Percentiles rank a stretch among this genome's conserved stretches.
phyloP scores from a whole-genome alignment of 108 stramenopile species.

The Stephanodiscus minutulus region DNA sequence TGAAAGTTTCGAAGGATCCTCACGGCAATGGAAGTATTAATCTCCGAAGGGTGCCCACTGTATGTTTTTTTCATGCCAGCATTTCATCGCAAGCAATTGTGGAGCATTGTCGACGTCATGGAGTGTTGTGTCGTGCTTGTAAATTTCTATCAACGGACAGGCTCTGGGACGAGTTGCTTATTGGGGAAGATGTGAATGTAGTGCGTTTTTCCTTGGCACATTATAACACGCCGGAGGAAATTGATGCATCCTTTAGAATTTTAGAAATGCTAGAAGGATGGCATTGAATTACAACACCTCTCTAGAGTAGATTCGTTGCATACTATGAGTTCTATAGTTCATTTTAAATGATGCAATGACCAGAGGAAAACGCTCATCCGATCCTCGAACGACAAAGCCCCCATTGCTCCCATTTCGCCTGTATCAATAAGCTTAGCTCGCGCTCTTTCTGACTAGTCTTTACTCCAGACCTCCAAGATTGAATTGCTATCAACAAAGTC shows the following conservation, averaged over 20 bases:
- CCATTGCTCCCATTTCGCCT: slow-evolving; percentile 17
- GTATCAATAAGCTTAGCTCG: slow-evolving; percentile 17
- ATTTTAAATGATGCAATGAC: too few relatives aligned
- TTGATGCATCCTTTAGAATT: slow-evolving; percentile 49
- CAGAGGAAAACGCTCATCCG: too few relatives aligned
- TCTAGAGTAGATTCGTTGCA: too few relatives aligned
- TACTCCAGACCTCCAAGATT: slow-evolving; percentile 25
- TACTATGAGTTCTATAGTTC: too few relatives aligned
- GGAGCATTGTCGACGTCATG: slow-evolving; percentile 45
- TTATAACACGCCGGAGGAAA: slow-evolving; percentile 72
- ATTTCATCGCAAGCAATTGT: slow-evolving; percentile 57
- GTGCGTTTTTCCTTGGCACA: slow-evolving; percentile 82
- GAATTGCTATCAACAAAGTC: slow-evolving; percentile 7
- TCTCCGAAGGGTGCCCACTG: slow-evolving; percentile 57
- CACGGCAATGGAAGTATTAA: slow-evolving; percentile 7
- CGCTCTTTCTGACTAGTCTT: slow-evolving; percentile 15
- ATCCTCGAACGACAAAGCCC: background rate
- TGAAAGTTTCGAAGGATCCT: slow-evolving; percentile 16
- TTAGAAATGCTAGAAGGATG: slow-evolving; percentile 63
- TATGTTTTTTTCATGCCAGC: slow-evolving; percentile 60
- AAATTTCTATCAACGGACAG: slow-evolving; percentile 67
- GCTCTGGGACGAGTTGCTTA: slow-evolving; percentile 41
- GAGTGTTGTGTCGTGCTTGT: slow-evolving; percentile 62
- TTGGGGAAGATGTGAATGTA: slow-evolving; percentile 48
- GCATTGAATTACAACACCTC: slow-evolving; percentile 23